Evolutionary conservation across 495 filamentous ascomycete genomes (phyloP).

Genomic region (Annulohypoxylon maeteangense): DNA sequence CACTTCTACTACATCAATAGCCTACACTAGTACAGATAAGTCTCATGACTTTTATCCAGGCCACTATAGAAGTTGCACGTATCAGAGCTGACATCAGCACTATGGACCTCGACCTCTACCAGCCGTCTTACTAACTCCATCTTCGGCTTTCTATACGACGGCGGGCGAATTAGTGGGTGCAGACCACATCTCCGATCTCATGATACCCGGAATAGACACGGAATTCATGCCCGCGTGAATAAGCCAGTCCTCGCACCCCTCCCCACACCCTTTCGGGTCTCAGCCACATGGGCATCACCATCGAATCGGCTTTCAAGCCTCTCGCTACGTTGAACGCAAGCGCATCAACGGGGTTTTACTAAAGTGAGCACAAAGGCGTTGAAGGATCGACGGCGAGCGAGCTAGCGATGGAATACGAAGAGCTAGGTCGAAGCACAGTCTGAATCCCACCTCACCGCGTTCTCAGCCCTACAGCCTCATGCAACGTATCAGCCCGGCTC

Average conservation of each 20-base stretch:
- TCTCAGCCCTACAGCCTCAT: slow-evolving; percentile 42
- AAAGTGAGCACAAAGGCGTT: neutral
- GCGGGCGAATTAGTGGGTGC: neutral
- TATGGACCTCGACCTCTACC: slow-evolving; percentile 1
- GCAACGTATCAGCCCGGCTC: slow-evolving; percentile 29
- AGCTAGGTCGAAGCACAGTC: neutral
- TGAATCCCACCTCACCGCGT: neutral
- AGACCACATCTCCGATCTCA: slow-evolving; percentile 3
- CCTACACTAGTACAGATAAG: slow-evolving; percentile 12
- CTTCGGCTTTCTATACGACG: neutral
- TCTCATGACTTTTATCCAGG: slow-evolving; percentile 13
- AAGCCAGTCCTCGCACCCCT: neutral
- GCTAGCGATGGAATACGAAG: slow-evolving; percentile 10
- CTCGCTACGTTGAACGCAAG: neutral
- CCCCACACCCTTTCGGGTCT: slow-evolving; percentile 14
- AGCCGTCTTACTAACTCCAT: neutral
- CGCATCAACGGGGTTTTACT: neutral
- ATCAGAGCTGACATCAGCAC: slow-evolving; percentile 34
- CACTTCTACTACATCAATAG: neutral
- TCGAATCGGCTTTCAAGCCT: neutral
- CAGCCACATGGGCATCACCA: slow-evolving; percentile 12
- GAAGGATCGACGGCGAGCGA: slow-evolving; percentile 6
- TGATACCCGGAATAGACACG: slow-evolving; percentile 17
- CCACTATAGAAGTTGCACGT: slow-evolving; percentile 10
- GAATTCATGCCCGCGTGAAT: neutral